These are phyloP conservation scores for Lachancea quebecensis DNA, from an alignment of 805 yeast genomes.

Conservation along the genomic window DNA sequence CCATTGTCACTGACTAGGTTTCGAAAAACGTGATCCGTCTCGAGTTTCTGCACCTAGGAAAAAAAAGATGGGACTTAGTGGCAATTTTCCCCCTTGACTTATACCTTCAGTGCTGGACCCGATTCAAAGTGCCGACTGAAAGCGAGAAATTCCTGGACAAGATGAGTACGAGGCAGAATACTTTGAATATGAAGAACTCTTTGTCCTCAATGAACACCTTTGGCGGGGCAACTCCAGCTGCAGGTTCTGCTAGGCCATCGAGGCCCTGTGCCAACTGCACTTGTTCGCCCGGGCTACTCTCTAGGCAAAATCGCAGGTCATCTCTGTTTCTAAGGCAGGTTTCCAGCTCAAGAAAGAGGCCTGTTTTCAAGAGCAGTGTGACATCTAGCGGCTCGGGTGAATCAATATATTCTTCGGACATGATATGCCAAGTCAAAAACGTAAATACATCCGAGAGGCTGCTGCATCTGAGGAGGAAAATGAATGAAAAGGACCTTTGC, in stretches of 20 bases:
- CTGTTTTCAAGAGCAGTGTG: constrained; percentile 13
- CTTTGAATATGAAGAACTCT: constrained; percentile 8
- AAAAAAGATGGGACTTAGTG: no score
- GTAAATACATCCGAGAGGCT: constrained; percentile 58
- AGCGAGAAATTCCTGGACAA: background rate
- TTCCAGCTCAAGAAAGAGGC: constrained; percentile 29
- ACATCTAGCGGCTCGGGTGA: constrained; percentile 26
- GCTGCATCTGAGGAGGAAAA: constrained; percentile 49
- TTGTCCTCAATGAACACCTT: constrained; percentile 6
- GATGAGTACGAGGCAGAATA: constrained; percentile 3
- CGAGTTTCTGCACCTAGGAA: no score
- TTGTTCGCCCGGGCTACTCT: constrained; percentile 74
- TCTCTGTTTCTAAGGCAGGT: constrained; percentile 36
- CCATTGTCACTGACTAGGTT: no score
- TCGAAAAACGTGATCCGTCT: no score
- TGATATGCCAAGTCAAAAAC: constrained; percentile 34
- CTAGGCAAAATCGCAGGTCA: constrained; percentile 59
- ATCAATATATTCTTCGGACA: constrained; percentile 35
- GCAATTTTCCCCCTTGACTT: no score
- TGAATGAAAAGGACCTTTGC: constrained; percentile 58
- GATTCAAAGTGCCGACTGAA: no score
- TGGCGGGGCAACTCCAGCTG: constrained; percentile 7
- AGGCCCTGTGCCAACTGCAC: constrained; percentile 69
- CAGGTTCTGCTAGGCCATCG: constrained; percentile 24
- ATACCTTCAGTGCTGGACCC: no score